phyloP scores from a whole-genome alignment of 2,329 filamentous ascomycete genomes.

The Penicillium sp. region DNA sequence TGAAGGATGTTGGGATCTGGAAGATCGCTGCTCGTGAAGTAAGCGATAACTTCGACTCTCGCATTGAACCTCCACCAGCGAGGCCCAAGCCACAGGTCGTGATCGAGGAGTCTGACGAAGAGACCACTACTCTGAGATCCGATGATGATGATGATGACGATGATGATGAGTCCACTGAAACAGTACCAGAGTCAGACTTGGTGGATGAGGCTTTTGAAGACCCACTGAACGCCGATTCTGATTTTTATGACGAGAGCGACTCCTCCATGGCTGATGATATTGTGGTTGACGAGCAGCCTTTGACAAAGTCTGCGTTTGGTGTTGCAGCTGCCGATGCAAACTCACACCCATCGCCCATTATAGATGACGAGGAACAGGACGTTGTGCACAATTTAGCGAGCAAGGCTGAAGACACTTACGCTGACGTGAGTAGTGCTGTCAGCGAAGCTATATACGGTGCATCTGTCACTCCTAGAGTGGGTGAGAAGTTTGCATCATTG shows the following conservation, averaged over 20 bases:
- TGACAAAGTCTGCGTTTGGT: constrained; percentile 14
- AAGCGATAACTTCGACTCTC: constrained; percentile 74
- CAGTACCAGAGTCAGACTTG: neutral
- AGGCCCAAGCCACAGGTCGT: constrained; percentile 27
- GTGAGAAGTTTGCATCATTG: constrained; percentile 53
- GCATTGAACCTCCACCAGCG: constrained; percentile 44
- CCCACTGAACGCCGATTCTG: neutral
- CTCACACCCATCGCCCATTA: constrained; percentile 29
- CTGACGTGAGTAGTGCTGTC: constrained; percentile 52
- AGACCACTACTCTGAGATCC: constrained; percentile 6
- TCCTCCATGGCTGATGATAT: constrained; percentile 10
- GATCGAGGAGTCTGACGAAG: constrained; percentile 16
- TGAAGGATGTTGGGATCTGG: constrained; percentile 82
- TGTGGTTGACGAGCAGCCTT: constrained; percentile 54
- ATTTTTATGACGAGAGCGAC: constrained; percentile 5
- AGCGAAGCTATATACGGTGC: constrained; percentile 55
- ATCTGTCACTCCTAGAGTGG: constrained; percentile 47
- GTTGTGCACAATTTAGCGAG: constrained; percentile 52
- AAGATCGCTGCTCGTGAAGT: constrained; percentile 75
- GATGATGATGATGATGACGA: constrained; percentile 13
- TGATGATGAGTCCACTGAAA: constrained; percentile 2
- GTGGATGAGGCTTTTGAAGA: constrained; percentile 7
- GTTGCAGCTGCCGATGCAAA: constrained; percentile 23
- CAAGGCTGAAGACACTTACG: constrained; percentile 54
- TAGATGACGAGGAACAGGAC: constrained; percentile 47